A percentile compares a stretch with the other conserved stretches of the same genome.
phyloP scores from a whole-genome alignment of 805 yeast species.

The Schwanniomyces yamadae region DNA sequence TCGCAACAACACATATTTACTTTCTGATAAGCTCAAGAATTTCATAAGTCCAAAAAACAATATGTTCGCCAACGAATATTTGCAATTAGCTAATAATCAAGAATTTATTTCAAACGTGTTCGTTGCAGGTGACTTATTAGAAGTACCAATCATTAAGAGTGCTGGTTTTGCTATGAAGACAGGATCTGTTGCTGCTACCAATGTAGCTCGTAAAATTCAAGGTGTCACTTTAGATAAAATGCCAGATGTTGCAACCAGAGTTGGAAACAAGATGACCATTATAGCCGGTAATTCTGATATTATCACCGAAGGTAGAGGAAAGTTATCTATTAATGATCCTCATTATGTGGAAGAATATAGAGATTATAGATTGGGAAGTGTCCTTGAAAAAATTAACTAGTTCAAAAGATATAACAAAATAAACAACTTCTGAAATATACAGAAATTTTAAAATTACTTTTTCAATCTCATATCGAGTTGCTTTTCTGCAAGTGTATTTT shows the following conservation, averaged over 20 bases:
- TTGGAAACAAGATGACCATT: slow-evolving; percentile 1
- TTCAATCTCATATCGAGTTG: no score
- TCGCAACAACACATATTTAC: slow-evolving; percentile 30
- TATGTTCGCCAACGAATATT: slow-evolving; percentile 35
- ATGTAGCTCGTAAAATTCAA: slow-evolving; percentile 25
- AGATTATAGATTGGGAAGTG: slow-evolving; percentile 43
- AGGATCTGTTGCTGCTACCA: slow-evolving; percentile 41
- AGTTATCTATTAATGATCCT: slow-evolving; percentile 30
- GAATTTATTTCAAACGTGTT: slow-evolving; percentile 26
- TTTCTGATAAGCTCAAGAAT: slow-evolving; percentile 17
- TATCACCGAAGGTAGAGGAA: slow-evolving; percentile 35
- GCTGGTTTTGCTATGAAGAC: slow-evolving; percentile 48
- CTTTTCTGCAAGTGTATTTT: no score
- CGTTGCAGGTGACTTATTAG: slow-evolving; percentile 40
- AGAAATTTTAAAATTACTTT: no score
- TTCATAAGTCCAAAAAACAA: slow-evolving; percentile 29
- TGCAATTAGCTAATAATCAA: slow-evolving; percentile 27
- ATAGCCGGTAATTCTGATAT: slow-evolving; percentile 40
- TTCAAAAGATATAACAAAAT: no score
- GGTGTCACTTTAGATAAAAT: background rate
- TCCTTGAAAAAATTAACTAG: slow-evolving; percentile 27
- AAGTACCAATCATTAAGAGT: slow-evolving; percentile 39
- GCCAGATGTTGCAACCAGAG: slow-evolving; percentile 1
- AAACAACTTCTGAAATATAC: no score
- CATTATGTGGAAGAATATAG: slow-evolving; percentile 37